Evolutionary conservation across 2,329 filamentous ascomycete species (phyloP).

Genomic region (Claviceps sp.): DNA sequence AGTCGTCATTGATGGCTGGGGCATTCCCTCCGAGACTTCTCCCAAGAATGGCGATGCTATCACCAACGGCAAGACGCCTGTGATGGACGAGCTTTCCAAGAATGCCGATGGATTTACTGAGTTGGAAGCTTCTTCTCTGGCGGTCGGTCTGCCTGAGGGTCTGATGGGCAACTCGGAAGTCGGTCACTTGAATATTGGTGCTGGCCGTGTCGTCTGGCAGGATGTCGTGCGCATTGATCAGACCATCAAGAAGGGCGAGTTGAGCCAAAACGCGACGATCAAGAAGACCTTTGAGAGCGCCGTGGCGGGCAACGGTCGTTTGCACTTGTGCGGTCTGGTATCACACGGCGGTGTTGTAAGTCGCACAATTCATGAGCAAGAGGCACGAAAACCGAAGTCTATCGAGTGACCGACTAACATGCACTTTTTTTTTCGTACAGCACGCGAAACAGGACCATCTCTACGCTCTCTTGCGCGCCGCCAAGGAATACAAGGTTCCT

Average conservation of each 20-base stretch:
- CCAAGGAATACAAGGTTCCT: slow-evolving; percentile 76
- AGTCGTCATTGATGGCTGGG: slow-evolving; percentile 99
- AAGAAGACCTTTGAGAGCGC: slow-evolving; percentile 63
- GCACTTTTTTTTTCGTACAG: slow-evolving; percentile 19
- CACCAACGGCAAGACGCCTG: slow-evolving; percentile 78
- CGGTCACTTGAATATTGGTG: slow-evolving; percentile 96
- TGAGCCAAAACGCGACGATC: slow-evolving; percentile 65
- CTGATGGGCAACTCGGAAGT: slow-evolving; percentile 99
- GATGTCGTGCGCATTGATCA: slow-evolving; percentile 94
- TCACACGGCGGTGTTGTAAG: slow-evolving; percentile 83
- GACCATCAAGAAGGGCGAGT: slow-evolving; percentile 72
- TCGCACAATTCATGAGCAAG: slow-evolving; percentile 15
- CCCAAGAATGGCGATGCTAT: slow-evolving; percentile 90
- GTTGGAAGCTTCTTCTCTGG: slow-evolving; percentile 89
- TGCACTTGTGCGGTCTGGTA: slow-evolving; percentile 84
- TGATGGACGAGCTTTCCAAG: slow-evolving; percentile 86
- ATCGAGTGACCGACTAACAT: neutral
- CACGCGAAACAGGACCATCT: slow-evolving; percentile 94
- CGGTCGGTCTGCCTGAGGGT: slow-evolving; percentile 89
- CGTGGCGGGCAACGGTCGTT: slow-evolving; percentile 77
- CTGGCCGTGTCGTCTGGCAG: slow-evolving; percentile 95
- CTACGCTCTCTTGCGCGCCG: slow-evolving; percentile 73
- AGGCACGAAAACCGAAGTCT: slow-evolving; percentile 7
- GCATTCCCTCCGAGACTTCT: slow-evolving; percentile 67
- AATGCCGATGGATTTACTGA: slow-evolving; percentile 75